phyloP scores from a whole-genome alignment of 2,329 filamentous ascomycete genomes.

The Cadophora luteo-olivacea region DNA sequence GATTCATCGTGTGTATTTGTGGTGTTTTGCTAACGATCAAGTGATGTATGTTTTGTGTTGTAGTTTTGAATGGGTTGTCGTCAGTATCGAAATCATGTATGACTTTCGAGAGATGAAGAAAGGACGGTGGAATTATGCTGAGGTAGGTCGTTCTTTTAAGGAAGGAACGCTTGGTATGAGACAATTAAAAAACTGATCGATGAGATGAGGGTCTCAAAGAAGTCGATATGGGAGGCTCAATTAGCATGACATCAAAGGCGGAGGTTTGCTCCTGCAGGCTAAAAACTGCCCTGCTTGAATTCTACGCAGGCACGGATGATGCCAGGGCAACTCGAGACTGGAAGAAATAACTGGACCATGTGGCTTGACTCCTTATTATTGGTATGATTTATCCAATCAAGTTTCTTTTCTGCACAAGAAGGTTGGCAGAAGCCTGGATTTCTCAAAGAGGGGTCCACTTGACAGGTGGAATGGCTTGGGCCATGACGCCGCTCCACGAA shows the following conservation, averaged over 20 bases:
- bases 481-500: constrained; percentile 9
- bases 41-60: constrained; percentile 2
- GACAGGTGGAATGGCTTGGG: background rate
- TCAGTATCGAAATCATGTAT: constrained; percentile 15
- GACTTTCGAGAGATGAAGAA: background rate
- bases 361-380: background rate
- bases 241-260: constrained; percentile 12
- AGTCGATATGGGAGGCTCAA: constrained; percentile 2
- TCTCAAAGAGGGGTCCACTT: background rate
- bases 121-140: background rate
- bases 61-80: background rate
- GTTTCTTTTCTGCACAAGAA: background rate
- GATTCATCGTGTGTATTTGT: constrained; percentile 22
- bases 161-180: constrained; percentile 15
- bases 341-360: background rate
- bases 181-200: background rate
- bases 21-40: constrained; percentile 3
- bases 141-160: background rate
- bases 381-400: background rate
- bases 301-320: background rate
- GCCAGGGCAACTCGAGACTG: constrained; percentile 1
- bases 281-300: constrained; percentile 4
- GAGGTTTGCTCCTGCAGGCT: background rate
- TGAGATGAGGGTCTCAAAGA: background rate
- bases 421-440: constrained; percentile 4